phyloP scores from a whole-genome alignment of 345 rosid genomes.

The Arabis alpina region DNA sequence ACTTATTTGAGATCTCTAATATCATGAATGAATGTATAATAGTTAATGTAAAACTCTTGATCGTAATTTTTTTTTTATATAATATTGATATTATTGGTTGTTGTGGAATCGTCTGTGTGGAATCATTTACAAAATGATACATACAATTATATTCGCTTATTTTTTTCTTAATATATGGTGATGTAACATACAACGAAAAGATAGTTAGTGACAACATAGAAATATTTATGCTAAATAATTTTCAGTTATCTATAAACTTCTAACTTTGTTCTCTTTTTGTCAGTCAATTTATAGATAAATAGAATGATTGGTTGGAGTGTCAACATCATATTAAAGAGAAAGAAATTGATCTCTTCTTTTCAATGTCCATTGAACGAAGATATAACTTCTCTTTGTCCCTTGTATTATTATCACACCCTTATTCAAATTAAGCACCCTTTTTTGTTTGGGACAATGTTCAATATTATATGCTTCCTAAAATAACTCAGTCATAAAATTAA shows the following conservation, averaged over 20 bases:
- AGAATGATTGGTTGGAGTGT: conserved; percentile 5
- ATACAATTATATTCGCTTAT: too few species aligned
- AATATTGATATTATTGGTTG: too few species aligned
- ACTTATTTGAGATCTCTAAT: too few species aligned
- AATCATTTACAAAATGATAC: too few species aligned
- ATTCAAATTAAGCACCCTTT: neutral
- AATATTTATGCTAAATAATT: neutral
- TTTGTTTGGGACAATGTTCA: neutral
- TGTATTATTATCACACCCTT: neutral
- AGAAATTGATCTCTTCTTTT: conserved; percentile 17
- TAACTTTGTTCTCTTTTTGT: neutral
- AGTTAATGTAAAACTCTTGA: too few species aligned
- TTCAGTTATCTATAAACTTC: neutral
- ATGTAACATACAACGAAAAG: too few species aligned
- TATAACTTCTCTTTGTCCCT: conserved; percentile 17
- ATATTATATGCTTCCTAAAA: neutral
- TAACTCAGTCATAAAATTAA: too few species aligned
- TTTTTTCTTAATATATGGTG: too few species aligned
- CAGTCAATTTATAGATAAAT: neutral
- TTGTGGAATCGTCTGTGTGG: too few species aligned
- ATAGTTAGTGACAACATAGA: neutral
- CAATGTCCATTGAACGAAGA: conserved; percentile 15
- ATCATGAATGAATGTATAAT: too few species aligned
- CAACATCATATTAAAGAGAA: conserved; percentile 3
- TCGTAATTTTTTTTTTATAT: too few species aligned